Percentiles rank a stretch among this genome's conserved stretches.
Evolutionary conservation across 1,284 basidiomycete species (phyloP).

Genomic region (Cronartium quercuum): DNA sequence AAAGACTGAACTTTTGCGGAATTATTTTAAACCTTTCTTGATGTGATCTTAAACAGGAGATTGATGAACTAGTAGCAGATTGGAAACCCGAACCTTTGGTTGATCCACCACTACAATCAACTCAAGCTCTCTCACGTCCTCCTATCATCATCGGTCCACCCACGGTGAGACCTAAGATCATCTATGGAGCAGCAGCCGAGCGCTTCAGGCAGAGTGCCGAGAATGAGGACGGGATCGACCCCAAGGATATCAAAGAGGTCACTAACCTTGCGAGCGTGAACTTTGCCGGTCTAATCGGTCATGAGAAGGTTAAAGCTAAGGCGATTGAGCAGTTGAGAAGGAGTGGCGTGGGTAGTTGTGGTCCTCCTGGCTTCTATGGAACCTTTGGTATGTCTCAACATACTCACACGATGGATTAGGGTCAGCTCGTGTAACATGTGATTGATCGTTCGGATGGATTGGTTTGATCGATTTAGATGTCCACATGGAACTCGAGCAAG

Average conservation of each 20-base stretch:
- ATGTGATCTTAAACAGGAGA: conserved; percentile 62
- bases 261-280: conserved; percentile 87
- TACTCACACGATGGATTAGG: conserved; percentile 60
- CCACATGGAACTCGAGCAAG: conserved; percentile 78
- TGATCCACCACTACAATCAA: conserved; percentile 58
- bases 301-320: conserved; percentile 76
- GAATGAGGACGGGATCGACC: conserved; percentile 23
- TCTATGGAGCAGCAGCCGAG: conserved; percentile 60
- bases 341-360: conserved; percentile 92
- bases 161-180: conserved; percentile 66
- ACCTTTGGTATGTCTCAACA: conserved; percentile 63
- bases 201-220: conserved; percentile 39
- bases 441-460: neutral
- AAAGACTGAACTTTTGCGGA: too few relatives aligned
- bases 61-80: conserved; percentile 91
- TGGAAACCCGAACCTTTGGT: conserved; percentile 85
- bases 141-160: conserved; percentile 75
- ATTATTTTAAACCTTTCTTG: too few relatives aligned
- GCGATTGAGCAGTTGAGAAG: conserved; percentile 80
- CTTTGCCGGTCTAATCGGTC: conserved; percentile 82
- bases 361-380: conserved; percentile 96
- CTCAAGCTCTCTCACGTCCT: conserved; percentile 63
- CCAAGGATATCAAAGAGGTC: conserved; percentile 51
- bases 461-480: conserved; percentile 60
- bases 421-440: neutral